A percentile compares a stretch with the other conserved stretches of the same genome.
Conservation (phyloP, 352 stramenopile genomes). For the Hyaloperonospora arabidopsidis region DNA sequence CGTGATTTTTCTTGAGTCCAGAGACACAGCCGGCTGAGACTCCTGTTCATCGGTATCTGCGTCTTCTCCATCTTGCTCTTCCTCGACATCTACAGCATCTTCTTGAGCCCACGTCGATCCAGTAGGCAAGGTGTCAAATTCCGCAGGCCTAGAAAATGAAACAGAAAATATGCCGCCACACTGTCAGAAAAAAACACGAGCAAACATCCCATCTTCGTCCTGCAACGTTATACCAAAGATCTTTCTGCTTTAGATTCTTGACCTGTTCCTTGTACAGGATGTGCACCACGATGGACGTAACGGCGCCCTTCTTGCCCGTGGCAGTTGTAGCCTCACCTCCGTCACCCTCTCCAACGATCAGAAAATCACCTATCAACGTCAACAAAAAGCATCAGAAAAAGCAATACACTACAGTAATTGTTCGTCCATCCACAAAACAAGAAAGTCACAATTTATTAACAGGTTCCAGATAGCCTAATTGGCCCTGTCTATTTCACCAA, state of each 20-base stretch:
- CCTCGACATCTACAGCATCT: conserved; percentile 9
- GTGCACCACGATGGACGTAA: conserved; percentile 90
- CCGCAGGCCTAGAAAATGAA: conserved; percentile 38
- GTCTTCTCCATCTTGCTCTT: conserved; percentile 15
- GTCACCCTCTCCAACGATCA: conserved; percentile 88
- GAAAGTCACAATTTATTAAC: too few species aligned
- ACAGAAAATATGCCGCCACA: neutral
- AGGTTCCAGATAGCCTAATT: too few species aligned
- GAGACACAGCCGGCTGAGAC: neutral
- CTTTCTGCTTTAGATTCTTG: conserved; percentile 92
- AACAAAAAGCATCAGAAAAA: conserved; percentile 2
- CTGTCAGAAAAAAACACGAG: conserved; percentile 1
- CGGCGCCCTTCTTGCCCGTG: conserved; percentile 81
- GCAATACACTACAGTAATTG: neutral
- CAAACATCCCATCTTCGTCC: neutral
- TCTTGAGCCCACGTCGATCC: conserved; percentile 7
- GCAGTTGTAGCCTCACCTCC: conserved; percentile 57
- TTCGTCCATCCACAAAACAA: neutral
- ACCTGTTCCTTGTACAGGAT: conserved; percentile 99
- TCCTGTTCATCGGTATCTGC: conserved; percentile 15
- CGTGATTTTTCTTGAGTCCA: conserved; percentile 38
- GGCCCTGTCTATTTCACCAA: too few species aligned
- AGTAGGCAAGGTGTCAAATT: conserved; percentile 32
- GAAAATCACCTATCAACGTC: conserved; percentile 81
- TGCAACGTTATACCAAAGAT: conserved; percentile 72